Evolutionary conservation across 148 eudicot genomes (phyloP).

Genomic region (Polygonum maritimum): DNA sequence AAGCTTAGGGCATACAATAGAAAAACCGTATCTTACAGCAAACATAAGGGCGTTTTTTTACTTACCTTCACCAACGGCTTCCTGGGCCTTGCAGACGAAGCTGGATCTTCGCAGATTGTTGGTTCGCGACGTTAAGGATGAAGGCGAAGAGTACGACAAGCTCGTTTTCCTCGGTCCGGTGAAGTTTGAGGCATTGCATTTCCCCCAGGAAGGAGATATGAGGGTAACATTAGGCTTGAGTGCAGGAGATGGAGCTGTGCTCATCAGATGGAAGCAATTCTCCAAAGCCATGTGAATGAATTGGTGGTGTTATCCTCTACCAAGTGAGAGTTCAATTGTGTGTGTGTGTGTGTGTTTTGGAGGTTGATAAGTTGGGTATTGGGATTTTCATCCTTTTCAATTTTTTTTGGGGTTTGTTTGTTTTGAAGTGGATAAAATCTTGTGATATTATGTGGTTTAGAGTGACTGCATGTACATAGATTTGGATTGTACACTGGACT

Average conservation of each 20-base stretch:
- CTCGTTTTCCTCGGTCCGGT: background rate
- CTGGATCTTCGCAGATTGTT: conserved; percentile 9
- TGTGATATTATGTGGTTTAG: conserved; percentile 5
- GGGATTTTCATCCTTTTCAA: background rate
- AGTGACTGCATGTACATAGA: background rate
- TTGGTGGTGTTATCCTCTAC: background rate
- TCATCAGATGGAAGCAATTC: conserved; percentile 11
- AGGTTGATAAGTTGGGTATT: background rate
- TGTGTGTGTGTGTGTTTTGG: background rate
- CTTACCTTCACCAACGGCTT: conserved; percentile 45
- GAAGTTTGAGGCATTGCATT: conserved; percentile 5
- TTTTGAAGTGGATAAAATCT: conserved; percentile 9
- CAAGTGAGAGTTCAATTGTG: background rate
- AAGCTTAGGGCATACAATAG: background rate
- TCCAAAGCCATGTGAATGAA: conserved; percentile 11
- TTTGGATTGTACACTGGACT: background rate
- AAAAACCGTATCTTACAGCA: too few relatives aligned
- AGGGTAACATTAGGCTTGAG: conserved; percentile 7
- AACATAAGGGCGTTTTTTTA: background rate
- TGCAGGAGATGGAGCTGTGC: conserved; percentile 3
- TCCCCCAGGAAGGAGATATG: background rate
- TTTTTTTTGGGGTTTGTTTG: conserved; percentile 1
- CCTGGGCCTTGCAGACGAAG: conserved; percentile 44
- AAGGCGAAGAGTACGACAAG: background rate
- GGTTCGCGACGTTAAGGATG: background rate